Evolutionary conservation across 352 stramenopile species (phyloP).

Genomic region (Thraustochytrium sp.): DNA sequence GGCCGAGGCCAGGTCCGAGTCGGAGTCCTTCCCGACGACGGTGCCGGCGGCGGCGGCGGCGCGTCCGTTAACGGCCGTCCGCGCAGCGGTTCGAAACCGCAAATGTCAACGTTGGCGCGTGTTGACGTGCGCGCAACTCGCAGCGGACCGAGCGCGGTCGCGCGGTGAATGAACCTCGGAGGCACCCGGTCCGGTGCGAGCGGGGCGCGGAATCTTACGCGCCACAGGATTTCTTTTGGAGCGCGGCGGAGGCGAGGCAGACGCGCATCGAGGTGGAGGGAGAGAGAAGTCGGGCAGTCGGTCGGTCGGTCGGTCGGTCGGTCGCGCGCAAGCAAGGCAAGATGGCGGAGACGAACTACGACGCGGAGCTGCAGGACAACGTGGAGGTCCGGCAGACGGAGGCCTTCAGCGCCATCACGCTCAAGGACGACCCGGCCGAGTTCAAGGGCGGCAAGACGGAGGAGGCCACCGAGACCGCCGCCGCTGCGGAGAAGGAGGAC

Average conservation of each 20-base stretch:
- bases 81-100: too few relatives aligned
- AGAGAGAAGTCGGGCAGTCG: not conserved
- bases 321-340: not conserved
- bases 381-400: conserved; percentile 27
- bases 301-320: not conserved
- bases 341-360: conserved; percentile 8
- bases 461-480: not conserved
- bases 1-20: too few relatives aligned
- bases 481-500: not conserved
- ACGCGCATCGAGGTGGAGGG: too few relatives aligned
- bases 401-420: conserved; percentile 20
- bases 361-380: conserved; percentile 14
- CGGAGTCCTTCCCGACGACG: too few relatives aligned
- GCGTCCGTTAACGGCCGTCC: too few relatives aligned
- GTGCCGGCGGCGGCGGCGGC: too few relatives aligned
- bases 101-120: too few relatives aligned
- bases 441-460: not conserved
- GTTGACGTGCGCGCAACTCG: too few relatives aligned
- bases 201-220: not conserved
- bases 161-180: too few relatives aligned
- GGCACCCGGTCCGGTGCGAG: not conserved
- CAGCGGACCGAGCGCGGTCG: too few relatives aligned
- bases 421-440: conserved; percentile 34
- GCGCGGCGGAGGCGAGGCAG: too few relatives aligned
- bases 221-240: not conserved